phyloP scores from a whole-genome alignment of 1,284 basidiomycete genomes.

The Cutaneotrichosporon cutaneum region DNA sequence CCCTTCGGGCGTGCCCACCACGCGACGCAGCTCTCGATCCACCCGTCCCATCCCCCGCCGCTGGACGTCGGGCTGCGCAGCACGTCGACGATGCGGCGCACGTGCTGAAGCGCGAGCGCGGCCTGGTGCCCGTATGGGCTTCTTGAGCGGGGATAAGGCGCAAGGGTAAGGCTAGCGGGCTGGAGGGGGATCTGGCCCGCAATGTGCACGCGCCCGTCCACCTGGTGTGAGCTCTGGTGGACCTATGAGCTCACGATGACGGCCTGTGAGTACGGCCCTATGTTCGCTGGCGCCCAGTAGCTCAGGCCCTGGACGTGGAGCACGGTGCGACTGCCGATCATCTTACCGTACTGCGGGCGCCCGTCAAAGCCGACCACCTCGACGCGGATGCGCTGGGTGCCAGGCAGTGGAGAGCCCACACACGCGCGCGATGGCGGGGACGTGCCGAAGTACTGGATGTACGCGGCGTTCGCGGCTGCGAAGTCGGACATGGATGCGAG shows the following conservation, averaged over 20 bases:
- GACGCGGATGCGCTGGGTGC: conserved; percentile 62
- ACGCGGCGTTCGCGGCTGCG: conserved; percentile 70
- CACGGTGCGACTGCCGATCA: conserved; percentile 57
- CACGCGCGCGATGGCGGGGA: conserved; percentile 93
- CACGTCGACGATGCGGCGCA: conserved; percentile 64
- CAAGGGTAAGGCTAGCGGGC: conserved; percentile 70
- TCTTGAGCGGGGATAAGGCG: conserved; percentile 54
- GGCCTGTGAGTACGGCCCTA: conserved; percentile 96
- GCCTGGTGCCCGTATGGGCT: conserved; percentile 51
- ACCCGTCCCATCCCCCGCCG: conserved; percentile 64
- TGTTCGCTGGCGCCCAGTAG: conserved; percentile 99
- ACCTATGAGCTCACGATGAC: conserved; percentile 70
- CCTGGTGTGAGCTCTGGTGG: conserved; percentile 54
- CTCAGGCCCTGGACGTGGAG: conserved; percentile 93
- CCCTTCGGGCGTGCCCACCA: conserved; percentile 59
- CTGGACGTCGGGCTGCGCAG: conserved; percentile 57
- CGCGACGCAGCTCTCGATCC: conserved; percentile 63
- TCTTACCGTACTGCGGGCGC: neutral
- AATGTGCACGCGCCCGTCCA: conserved; percentile 71
- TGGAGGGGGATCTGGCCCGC: conserved; percentile 94
- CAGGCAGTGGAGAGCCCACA: conserved; percentile 71
- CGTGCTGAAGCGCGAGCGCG: conserved; percentile 78
- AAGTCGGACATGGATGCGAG: conserved; percentile 80
- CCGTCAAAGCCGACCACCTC: conserved; percentile 69
- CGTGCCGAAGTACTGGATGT: conserved; percentile 76